Evolutionary conservation across 257 asterid species (phyloP).

Genomic region (Gentiana dahurica): DNA sequence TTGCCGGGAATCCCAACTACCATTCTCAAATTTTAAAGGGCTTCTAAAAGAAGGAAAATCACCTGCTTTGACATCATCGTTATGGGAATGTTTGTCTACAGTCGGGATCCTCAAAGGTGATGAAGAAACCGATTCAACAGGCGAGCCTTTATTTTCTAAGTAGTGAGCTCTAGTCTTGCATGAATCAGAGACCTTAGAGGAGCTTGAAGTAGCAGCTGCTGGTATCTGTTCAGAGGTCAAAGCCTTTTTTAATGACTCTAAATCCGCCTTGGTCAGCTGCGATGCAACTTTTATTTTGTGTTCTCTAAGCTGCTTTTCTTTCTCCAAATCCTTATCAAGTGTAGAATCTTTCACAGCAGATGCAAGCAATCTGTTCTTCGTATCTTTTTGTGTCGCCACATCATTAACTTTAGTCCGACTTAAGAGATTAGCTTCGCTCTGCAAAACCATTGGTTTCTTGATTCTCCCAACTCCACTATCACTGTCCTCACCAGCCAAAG

Average conservation of each 20-base stretch:
- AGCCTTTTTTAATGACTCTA: constrained; percentile 54
- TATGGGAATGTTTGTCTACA: constrained; percentile 28
- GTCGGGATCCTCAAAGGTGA: constrained; percentile 57
- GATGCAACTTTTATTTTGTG: constrained; percentile 19
- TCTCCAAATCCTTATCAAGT: constrained; percentile 22
- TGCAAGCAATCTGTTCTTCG: constrained; percentile 20
- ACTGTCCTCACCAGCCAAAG: constrained; percentile 27
- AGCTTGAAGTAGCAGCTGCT: constrained; percentile 82
- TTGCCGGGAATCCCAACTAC: constrained; percentile 18
- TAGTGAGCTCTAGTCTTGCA: constrained; percentile 42
- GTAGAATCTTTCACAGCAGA: constrained; percentile 28
- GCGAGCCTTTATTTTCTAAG: constrained; percentile 57
- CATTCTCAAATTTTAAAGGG: constrained; percentile 28
- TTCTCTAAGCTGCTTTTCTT: constrained; percentile 32
- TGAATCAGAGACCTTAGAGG: constrained; percentile 80
- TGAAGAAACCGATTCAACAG: constrained; percentile 85
- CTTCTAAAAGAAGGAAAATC: constrained; percentile 19
- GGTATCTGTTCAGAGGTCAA: constrained; percentile 53
- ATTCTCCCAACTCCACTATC: constrained; percentile 38
- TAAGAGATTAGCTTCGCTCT: constrained; percentile 37
- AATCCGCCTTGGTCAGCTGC: constrained; percentile 42
- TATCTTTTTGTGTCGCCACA: constrained; percentile 22
- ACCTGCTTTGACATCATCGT: constrained; percentile 24
- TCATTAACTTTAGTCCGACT: constrained; percentile 20
- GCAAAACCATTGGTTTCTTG: constrained; percentile 38